Evolutionary conservation across 1,284 basidiomycete genomes (phyloP).

Genomic region (Leccinum subfulvum): DNA sequence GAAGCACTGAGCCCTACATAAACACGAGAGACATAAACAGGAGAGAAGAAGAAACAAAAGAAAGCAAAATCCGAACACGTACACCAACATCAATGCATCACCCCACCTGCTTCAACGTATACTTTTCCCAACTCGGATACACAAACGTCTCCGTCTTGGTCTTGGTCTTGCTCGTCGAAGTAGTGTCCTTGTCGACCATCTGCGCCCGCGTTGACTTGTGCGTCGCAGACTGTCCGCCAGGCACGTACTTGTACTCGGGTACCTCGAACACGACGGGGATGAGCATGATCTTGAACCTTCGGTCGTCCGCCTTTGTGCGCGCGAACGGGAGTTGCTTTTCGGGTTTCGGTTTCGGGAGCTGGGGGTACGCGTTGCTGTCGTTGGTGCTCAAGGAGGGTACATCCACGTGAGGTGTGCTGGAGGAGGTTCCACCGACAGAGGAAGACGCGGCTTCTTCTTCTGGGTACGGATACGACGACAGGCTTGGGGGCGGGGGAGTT

Average conservation of each 20-base stretch:
- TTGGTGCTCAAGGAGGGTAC: slow-evolving; percentile 18
- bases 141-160: slow-evolving; percentile 39
- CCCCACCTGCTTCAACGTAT: slow-evolving; percentile 46
- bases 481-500: slow-evolving; percentile 22
- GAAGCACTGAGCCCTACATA: background rate
- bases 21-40: too few relatives aligned
- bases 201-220: slow-evolving; percentile 28
- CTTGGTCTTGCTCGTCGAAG: slow-evolving; percentile 13
- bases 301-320: slow-evolving; percentile 46
- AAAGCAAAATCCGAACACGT: background rate
- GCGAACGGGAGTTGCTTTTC: slow-evolving; percentile 49
- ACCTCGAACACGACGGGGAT: slow-evolving; percentile 45
- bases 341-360: slow-evolving; percentile 38
- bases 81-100: background rate
- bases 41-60: too few relatives aligned
- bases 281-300: slow-evolving; percentile 50
- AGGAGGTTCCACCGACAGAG: slow-evolving; percentile 20
- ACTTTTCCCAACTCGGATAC: slow-evolving; percentile 66
- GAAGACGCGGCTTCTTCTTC: slow-evolving; percentile 28
- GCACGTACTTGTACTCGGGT: slow-evolving; percentile 23
- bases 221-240: slow-evolving; percentile 21
- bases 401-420: slow-evolving; percentile 11
- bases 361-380: slow-evolving; percentile 13
- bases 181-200: slow-evolving; percentile 38
- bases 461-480: slow-evolving; percentile 15